These are phyloP conservation scores for Pogostemon cablin DNA, from an alignment of 257 asterid genomes.

Conservation along the genomic window DNA sequence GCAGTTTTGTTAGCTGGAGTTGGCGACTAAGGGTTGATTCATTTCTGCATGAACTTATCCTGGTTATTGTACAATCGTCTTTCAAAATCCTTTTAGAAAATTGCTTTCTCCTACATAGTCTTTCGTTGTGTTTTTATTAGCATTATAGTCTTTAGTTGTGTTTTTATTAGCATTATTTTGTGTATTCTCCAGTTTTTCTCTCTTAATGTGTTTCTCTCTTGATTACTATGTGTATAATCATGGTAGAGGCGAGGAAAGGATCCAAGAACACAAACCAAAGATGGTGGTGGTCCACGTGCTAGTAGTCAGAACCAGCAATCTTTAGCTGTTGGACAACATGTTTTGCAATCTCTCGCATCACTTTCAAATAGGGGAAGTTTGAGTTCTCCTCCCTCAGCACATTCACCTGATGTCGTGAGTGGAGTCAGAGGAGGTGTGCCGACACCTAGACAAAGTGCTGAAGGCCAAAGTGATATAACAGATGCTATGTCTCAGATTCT, in stretches of 20 bases:
- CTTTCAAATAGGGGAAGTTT: constrained; percentile 41
- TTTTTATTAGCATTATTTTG: not conserved
- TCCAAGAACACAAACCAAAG: constrained; percentile 45
- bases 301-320: constrained; percentile 50
- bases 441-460: constrained; percentile 40
- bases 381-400: constrained; percentile 40
- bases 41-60: constrained; percentile 8
- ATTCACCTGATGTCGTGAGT: constrained; percentile 34
- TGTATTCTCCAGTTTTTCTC: not conserved
- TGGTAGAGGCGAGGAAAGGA: constrained; percentile 63
- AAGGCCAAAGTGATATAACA: constrained; percentile 50
- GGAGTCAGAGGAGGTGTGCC: constrained; percentile 34
- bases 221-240: constrained; percentile 29
- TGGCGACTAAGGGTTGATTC: constrained; percentile 7
- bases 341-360: constrained; percentile 78
- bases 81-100: not conserved
- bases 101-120: not conserved
- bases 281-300: constrained; percentile 45
- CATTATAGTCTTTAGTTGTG: not conserved
- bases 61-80: constrained; percentile 4
- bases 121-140: not conserved
- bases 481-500: constrained; percentile 80
- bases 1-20: not conserved
- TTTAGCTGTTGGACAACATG: constrained; percentile 59
- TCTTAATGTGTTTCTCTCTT: not conserved